Base-by-base conservation (phyloP, 192 early-diverging fungal species). In the Coemansia sp. region DNA sequence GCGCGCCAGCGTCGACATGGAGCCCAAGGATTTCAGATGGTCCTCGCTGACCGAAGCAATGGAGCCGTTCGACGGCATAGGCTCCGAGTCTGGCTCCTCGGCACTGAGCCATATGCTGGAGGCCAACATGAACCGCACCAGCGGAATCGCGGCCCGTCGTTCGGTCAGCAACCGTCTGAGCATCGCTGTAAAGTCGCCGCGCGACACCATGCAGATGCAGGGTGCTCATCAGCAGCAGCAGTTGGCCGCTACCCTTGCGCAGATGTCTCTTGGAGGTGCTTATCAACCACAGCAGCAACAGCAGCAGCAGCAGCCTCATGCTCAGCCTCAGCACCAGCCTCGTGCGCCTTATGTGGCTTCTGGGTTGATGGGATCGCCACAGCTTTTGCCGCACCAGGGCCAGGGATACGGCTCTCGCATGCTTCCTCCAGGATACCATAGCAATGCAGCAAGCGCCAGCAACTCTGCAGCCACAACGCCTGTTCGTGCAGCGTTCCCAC, bases 21-120 rank as follows among this genome's bases (percentile, higher is more conserved):
- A 79, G 76, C 76, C 76, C 56, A 79, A 73, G 61, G 76, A 79
- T 56, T 79, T 79, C 49, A 71, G 76, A 45, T 79, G 76, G 76
- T 79, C 76, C 25, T 79, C 76, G 56, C 45, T 79, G 63, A 79
- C 76, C 42, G 76, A 79, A 29, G 73, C 64, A 49, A 64, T 73
- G 18, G 76, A 79, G 68, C 76, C 76, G 17, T 68, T 73, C 11
- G 76, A 67, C 10, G 73, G 69, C 67, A 68, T 79, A 17, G 71
- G 71, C 3, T 18, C 69, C 4, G 76, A 79, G 18, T 63, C 67
- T 48, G 66, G 66, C 56, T 56, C 71, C 3, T 67, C 76, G 16
- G 60, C 76, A 0, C 71, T 73, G 33, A 61, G 67, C 11, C 76
- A 73, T 59, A 69, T 73, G 40, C 71, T 78, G 14, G 76, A 73